Evolutionary conservation across 1,284 basidiomycete genomes (phyloP), one percentile per base, ranked within the genome.

Genomic region (Moesziomyces parantarcticus): DNA sequence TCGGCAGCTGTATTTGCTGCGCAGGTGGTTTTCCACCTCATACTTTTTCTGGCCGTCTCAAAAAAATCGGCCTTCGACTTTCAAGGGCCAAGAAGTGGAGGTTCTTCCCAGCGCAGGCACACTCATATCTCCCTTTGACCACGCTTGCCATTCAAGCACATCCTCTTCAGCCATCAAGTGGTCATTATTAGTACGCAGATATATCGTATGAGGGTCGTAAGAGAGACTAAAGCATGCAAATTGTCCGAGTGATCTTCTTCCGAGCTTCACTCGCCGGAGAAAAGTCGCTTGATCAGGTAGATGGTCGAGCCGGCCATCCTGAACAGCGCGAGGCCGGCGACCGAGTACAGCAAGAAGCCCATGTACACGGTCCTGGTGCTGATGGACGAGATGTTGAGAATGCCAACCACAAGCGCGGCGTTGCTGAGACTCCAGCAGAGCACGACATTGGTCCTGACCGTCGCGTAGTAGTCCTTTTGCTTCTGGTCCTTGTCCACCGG

Each of bases 401-500:
- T 82, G 16, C 62, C 76, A 21, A 83, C 70, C 3, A 69, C 78
- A 2, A 83, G 72, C 16, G 79, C 82, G 1, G 75, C 80, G 22
- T 83, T 83, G 46, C 65, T 76, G 49, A 83, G 50, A 25, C 74
- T 90, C 90, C 94, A 96, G 4, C 89, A 87, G 51, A 98, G 86
- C 42, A 98, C 85, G 21, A 94, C 92, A 85, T 95, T 96, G 16
- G 94, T 97, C 63, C 94, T 87, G 69, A 97, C 92, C 79, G 91
- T 92, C 0, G 77, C 81, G 58, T 85, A 86, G 57, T 82, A 79
- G 51, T 67, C 81, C 45, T 69, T 75, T 50, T 83, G 81, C 53
- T 76, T 76, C 44, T 64, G 60, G 11, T 81, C 80, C 20, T 57
- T 56, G 41, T 83, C 81, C 3, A 75, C 64, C n/a, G 48, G 34